Evolutionary conservation across 2,329 filamentous ascomycete genomes (phyloP).

Genomic region (Uncinocarpus reesii): DNA sequence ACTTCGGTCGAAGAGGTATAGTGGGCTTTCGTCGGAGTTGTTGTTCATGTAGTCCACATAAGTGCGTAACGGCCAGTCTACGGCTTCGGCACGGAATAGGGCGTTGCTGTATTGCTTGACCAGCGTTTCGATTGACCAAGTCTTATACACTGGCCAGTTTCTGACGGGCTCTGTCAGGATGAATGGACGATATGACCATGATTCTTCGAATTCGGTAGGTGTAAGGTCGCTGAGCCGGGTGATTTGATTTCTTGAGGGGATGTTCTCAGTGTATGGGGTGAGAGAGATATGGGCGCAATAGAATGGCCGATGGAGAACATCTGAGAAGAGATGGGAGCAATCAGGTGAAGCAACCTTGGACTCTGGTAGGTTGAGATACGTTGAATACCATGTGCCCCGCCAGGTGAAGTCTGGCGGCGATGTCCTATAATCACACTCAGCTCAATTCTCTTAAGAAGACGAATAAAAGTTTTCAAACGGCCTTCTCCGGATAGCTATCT

Average conservation of each 20-base stretch:
- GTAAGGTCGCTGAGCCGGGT: conserved; percentile 57
- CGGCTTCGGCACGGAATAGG: conserved; percentile 78
- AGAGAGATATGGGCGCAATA: conserved; percentile 71
- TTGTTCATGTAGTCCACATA: conserved; percentile 75
- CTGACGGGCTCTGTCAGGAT: conserved; percentile 74
- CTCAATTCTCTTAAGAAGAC: neutral
- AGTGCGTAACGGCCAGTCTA: conserved; percentile 77
- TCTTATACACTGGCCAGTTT: conserved; percentile 64
- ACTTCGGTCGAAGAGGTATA: conserved; percentile 82
- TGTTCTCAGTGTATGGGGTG: conserved; percentile 55
- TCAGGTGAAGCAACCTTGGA: conserved; percentile 49
- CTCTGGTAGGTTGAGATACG: conserved; percentile 53
- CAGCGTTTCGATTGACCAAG: conserved; percentile 64
- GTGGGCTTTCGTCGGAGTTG: conserved; percentile 72
- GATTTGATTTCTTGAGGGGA: conserved; percentile 66
- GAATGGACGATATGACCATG: conserved; percentile 74
- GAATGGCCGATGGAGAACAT: conserved; percentile 81
- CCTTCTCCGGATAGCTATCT: too few relatives aligned
- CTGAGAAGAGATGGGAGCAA: conserved; percentile 75
- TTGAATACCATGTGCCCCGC: conserved; percentile 77
- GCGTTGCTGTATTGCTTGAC: conserved; percentile 54
- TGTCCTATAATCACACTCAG: conserved; percentile 10
- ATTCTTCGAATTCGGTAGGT: conserved; percentile 59
- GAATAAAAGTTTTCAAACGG: too few relatives aligned
- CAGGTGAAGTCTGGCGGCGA: conserved; percentile 45